Conservation (phyloP, 371 early-diverging fungal species). For the Mucor plumbeus region DNA sequence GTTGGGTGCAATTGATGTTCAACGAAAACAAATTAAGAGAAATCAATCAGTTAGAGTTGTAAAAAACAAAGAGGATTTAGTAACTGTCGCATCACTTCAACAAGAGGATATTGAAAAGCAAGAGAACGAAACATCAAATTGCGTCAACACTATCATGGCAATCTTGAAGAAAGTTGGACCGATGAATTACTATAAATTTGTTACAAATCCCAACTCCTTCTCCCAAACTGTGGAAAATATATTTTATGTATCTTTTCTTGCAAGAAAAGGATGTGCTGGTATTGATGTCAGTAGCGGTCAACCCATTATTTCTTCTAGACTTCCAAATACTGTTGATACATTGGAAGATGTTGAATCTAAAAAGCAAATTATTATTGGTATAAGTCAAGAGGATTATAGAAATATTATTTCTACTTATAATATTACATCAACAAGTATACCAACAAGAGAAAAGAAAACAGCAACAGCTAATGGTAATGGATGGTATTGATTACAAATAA, state of each 20-base stretch:
- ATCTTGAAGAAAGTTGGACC: conserved; percentile 65
- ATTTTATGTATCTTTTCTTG: conserved; percentile 91
- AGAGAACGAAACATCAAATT: conserved; percentile 89
- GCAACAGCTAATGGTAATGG: not conserved
- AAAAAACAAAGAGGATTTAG: conserved; percentile 52
- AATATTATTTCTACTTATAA: conserved; percentile 71
- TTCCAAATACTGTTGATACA: conserved; percentile 66
- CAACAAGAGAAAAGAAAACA: conserved; percentile 6
- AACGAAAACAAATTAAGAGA: conserved; percentile 60
- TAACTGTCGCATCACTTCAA: conserved; percentile 56
- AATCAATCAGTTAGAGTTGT: conserved; percentile 31
- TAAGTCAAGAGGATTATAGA: conserved; percentile 75
- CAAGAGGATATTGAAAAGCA: conserved; percentile 78
- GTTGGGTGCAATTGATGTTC: conserved; percentile 73
- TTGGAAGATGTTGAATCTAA: conserved; percentile 68
- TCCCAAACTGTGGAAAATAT: conserved; percentile 94
- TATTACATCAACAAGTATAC: conserved; percentile 42
- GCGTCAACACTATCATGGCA: conserved; percentile 71
- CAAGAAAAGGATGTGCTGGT: conserved; percentile 81
- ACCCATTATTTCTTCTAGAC: conserved; percentile 65
- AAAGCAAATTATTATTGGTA: conserved; percentile 84
- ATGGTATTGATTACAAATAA: conserved; percentile 9
- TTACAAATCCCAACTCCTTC: conserved; percentile 91
- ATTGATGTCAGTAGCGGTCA: conserved; percentile 77
- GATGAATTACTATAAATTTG: conserved; percentile 82